Conservation (phyloP, 2,329 filamentous ascomycete species). For the Madurella mycetomatis region DNA sequence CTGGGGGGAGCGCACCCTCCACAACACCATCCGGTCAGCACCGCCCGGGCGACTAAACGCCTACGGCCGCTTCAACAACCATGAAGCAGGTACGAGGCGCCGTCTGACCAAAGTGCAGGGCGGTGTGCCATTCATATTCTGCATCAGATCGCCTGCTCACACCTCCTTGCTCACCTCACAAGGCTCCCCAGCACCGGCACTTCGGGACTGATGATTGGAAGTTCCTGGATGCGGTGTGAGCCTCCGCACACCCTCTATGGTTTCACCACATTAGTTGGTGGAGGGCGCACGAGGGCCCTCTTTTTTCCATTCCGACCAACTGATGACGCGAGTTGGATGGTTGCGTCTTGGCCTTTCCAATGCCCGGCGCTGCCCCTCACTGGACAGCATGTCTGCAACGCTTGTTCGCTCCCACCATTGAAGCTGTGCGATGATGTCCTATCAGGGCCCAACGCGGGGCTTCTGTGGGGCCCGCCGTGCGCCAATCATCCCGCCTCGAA, state of each 20-base stretch:
- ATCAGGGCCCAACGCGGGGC: background rate
- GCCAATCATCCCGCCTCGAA: conserved; percentile 12
- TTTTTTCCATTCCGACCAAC: background rate
- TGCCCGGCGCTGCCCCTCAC: conserved; percentile 3
- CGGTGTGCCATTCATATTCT: background rate
- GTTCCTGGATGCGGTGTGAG: background rate
- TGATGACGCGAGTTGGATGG: conserved; percentile 14
- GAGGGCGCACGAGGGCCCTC: background rate
- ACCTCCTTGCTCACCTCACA: conserved; percentile 2
- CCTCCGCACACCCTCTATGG: background rate
- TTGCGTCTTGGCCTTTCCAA: conserved; percentile 6
- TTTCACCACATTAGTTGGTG: background rate
- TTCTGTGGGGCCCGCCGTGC: background rate
- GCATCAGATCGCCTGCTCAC: background rate
- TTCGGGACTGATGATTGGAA: background rate
- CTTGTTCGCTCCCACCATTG: background rate
- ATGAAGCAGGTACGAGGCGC: conserved; percentile 14
- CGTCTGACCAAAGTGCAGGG: background rate
- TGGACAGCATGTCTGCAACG: background rate
- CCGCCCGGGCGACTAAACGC: background rate
- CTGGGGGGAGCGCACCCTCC: no score
- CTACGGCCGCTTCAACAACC: conserved; percentile 6
- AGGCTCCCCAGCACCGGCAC: background rate
- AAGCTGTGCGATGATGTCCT: background rate
- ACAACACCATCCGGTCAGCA: background rate